These are phyloP conservation scores for Xylaria sp. DNA, from an alignment of 2,329 filamentous ascomycete genomes.

Conservation along the genomic window DNA sequence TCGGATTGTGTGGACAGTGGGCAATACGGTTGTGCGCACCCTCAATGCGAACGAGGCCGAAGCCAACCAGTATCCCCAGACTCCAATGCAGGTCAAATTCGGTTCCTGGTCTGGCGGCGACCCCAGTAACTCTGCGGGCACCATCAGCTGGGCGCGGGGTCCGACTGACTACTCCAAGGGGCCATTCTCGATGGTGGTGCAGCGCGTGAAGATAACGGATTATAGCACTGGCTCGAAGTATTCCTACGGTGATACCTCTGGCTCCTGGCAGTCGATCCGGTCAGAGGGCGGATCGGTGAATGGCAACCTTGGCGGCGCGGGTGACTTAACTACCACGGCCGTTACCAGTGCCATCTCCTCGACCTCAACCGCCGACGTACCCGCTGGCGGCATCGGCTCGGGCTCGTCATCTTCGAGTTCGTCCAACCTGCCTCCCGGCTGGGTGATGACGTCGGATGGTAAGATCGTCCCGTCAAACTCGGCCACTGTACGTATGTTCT, in stretches of 20 bases:
- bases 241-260: slow-evolving; percentile 80
- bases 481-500: slow-evolving; percentile 63
- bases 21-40: slow-evolving; percentile 79
- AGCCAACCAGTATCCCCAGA: slow-evolving; percentile 85
- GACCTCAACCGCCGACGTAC: slow-evolving; percentile 71
- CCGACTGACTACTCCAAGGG: slow-evolving; percentile 83
- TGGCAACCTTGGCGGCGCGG: slow-evolving; percentile 68
- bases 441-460: slow-evolving; percentile 80
- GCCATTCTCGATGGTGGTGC: slow-evolving; percentile 87
- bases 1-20: slow-evolving; percentile 88
- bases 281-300: slow-evolving; percentile 83
- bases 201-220: slow-evolving; percentile 80
- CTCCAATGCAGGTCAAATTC: slow-evolving; percentile 93
- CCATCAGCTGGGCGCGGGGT: slow-evolving; percentile 89
- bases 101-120: slow-evolving; percentile 95
- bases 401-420: slow-evolving; percentile 62
- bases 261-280: slow-evolving; percentile 83
- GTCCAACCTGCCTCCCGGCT: slow-evolving; percentile 75
- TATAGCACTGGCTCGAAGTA: slow-evolving; percentile 94
- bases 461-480: slow-evolving; percentile 80
- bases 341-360: slow-evolving; percentile 72
- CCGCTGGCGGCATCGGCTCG: slow-evolving; percentile 74
- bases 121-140: slow-evolving; percentile 78
- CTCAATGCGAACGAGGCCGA: slow-evolving; percentile 76
- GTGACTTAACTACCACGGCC: slow-evolving; percentile 61